phyloP scores from a whole-genome alignment of 495 filamentous ascomycete species.

The Podospora appendiculata region DNA sequence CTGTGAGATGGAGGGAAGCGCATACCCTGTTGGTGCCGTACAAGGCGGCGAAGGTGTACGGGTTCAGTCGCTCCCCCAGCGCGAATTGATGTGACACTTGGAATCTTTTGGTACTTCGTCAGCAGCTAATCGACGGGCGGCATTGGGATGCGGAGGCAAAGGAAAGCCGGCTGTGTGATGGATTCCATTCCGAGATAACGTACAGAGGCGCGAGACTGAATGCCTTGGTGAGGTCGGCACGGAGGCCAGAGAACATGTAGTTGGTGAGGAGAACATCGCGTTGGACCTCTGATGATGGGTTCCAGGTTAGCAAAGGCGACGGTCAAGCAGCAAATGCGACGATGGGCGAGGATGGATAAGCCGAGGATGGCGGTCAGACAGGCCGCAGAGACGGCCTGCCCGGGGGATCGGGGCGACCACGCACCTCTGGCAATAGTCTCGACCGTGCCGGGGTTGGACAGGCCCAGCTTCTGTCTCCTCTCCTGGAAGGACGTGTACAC shows the following conservation, averaged over 20 bases:
- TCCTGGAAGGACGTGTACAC: constrained; percentile 77
- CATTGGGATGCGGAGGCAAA: background rate
- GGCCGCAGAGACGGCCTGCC: no score
- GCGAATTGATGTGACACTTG: constrained; percentile 95
- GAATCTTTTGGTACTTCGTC: constrained; percentile 42
- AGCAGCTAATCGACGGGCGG: background rate
- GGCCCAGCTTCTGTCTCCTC: constrained; percentile 74
- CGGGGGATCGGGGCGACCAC: background rate
- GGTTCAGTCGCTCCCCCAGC: constrained; percentile 82
- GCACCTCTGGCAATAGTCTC: constrained; percentile 70
- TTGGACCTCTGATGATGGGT: constrained; percentile 58
- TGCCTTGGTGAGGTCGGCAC: constrained; percentile 91
- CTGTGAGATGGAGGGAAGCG: background rate
- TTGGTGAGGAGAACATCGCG: constrained; percentile 92
- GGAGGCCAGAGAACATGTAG: constrained; percentile 89
- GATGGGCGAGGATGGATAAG: no score
- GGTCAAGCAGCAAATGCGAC: background rate
- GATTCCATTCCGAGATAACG: background rate
- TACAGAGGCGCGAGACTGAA: constrained; percentile 79
- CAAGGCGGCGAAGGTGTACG: constrained; percentile 89
- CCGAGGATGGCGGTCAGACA: no score
- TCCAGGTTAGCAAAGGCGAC: constrained; percentile 6
- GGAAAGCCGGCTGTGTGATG: background rate
- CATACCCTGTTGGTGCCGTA: constrained; percentile 87
- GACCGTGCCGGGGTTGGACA: constrained; percentile 85